phyloP scores from a whole-genome alignment of 2,329 filamentous ascomycete genomes.

The Cladobotryum mycophilum region DNA sequence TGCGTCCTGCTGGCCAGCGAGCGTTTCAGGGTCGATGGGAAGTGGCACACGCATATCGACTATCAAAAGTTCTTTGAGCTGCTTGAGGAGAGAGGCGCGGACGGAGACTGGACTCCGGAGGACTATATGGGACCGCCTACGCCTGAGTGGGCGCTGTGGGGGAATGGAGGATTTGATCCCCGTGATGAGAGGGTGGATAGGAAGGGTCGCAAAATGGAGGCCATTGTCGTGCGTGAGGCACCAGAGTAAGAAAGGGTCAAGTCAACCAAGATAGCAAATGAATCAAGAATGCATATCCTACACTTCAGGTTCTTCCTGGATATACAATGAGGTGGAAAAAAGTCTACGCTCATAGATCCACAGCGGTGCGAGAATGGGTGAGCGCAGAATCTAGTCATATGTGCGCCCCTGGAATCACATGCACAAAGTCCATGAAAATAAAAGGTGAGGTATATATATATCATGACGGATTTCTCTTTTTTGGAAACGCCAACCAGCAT shows the following conservation, averaged over 20 bases:
- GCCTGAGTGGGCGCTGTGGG: constrained; percentile 92
- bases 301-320: not conserved
- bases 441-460: too few relatives aligned
- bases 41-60: constrained; percentile 89
- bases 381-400: too few relatives aligned
- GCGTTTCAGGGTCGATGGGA: constrained; percentile 67
- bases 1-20: constrained; percentile 82
- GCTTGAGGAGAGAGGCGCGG: constrained; percentile 59
- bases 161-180: constrained; percentile 89
- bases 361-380: too few relatives aligned
- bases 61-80: constrained; percentile 84
- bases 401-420: constrained; percentile 13
- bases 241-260: constrained; percentile 14
- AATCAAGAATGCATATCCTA: not conserved
- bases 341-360: too few relatives aligned
- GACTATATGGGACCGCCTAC: constrained; percentile 84
- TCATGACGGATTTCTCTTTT: constrained; percentile 18
- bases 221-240: constrained; percentile 26
- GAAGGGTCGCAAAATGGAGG: constrained; percentile 65
- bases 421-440: too few relatives aligned
- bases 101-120: constrained; percentile 72
- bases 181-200: constrained; percentile 79
- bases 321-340: too few relatives aligned
- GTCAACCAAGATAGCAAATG: not conserved
- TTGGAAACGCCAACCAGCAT: constrained; percentile 25